Percentiles rank a stretch among this genome's conserved stretches.
Evolutionary conservation across 2,329 filamentous ascomycete genomes (phyloP).

Genomic region (Paraconiothyrium brasiliense): DNA sequence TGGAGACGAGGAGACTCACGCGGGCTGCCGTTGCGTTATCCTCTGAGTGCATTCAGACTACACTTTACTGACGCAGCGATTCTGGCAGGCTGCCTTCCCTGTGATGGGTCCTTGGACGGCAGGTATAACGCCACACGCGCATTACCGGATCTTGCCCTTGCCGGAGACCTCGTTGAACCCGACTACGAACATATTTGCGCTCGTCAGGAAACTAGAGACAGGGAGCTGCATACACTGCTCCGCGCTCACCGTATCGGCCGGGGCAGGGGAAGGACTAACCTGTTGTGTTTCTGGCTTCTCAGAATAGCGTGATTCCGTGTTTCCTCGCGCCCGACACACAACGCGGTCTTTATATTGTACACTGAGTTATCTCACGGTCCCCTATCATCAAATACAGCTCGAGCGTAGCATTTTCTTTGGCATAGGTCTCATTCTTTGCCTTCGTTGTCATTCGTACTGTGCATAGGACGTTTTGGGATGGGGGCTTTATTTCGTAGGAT

Average conservation of each 20-base stretch:
- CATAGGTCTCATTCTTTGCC: not conserved
- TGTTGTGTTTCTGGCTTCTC: not conserved
- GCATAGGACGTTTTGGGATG: slow-evolving; percentile 4
- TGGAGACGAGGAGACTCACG: slow-evolving; percentile 62
- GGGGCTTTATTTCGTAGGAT: not conserved
- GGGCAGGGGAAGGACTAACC: not conserved
- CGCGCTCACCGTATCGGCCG: not conserved
- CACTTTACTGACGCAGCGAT: slow-evolving; percentile 11
- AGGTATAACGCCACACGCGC: not conserved
- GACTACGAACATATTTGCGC: slow-evolving; percentile 14
- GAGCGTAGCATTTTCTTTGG: slow-evolving; percentile 7
- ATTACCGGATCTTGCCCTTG: not conserved
- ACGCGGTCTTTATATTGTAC: not conserved
- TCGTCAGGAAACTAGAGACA: slow-evolving; percentile 10
- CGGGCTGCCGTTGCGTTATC: slow-evolving; percentile 72
- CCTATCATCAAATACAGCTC: not conserved
- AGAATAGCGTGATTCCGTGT: slow-evolving; percentile 2
- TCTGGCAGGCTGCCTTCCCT: slow-evolving; percentile 9
- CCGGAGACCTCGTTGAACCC: not conserved
- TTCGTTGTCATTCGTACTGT: not conserved
- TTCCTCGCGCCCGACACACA: not conserved
- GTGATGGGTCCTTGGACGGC: slow-evolving; percentile 14
- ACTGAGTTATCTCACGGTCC: no score
- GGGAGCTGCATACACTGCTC: not conserved
- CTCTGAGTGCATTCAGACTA: slow-evolving; percentile 53